Evolutionary conservation across 2,329 filamentous ascomycete species (phyloP).

Genomic region (Lecanicillium sp.): DNA sequence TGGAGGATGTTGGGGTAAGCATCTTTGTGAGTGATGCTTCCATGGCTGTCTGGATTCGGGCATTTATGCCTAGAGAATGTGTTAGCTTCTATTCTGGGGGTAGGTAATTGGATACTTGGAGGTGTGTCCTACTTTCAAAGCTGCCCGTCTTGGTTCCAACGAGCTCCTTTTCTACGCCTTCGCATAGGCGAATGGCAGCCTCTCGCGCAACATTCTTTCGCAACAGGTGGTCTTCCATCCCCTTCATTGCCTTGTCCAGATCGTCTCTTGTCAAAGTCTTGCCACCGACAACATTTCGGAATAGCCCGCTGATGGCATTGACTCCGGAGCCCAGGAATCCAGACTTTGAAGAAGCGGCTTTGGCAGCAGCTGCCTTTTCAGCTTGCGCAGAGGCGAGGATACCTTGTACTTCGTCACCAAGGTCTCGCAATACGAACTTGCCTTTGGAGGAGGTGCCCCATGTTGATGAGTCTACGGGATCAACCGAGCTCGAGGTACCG

Average conservation of each 20-base stretch:
- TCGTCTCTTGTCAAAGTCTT: conserved; percentile 86
- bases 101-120: not conserved
- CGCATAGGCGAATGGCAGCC: conserved; percentile 82
- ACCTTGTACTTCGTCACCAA: conserved; percentile 86
- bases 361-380: conserved; percentile 42
- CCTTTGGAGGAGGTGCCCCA: conserved; percentile 87
- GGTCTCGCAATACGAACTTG: conserved; percentile 86
- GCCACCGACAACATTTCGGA: conserved; percentile 90
- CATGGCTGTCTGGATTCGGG: conserved; percentile 78
- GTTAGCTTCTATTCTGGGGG: not conserved
- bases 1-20: conserved; percentile 86
- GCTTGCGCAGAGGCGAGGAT: conserved; percentile 77
- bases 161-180: conserved; percentile 84
- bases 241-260: conserved; percentile 84
- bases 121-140: conserved; percentile 67
- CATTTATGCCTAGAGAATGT: conserved; percentile 52
- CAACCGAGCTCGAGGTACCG: conserved; percentile 51
- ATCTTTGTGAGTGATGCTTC: conserved; percentile 90
- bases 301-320: conserved; percentile 76
- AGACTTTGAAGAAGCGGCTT: conserved; percentile 36
- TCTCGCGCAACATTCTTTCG: conserved; percentile 95
- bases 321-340: conserved; percentile 73
- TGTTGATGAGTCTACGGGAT: conserved; percentile 66
- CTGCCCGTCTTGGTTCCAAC: conserved; percentile 83
- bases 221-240: conserved; percentile 90